Evolutionary conservation across 1,284 basidiomycete species (phyloP).

Genomic region (Cutaneotrichosporon sp.): DNA sequence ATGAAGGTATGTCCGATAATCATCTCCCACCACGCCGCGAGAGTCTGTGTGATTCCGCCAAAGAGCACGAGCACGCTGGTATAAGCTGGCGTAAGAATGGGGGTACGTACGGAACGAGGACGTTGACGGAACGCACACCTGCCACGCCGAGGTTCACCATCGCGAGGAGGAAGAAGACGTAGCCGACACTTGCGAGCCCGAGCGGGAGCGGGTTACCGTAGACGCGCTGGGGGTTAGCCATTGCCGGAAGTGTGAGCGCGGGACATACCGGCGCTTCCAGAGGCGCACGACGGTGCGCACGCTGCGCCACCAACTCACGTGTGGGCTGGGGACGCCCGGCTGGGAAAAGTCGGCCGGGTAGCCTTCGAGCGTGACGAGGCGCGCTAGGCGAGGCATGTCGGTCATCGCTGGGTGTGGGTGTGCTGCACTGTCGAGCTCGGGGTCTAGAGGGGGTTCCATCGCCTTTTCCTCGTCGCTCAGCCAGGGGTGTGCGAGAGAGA

Average conservation of each 20-base stretch:
- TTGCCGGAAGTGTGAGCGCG: neutral
- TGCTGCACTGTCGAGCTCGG: too few species aligned
- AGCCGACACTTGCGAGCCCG: constrained; percentile 10
- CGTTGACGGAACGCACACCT: constrained; percentile 3
- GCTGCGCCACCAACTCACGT: constrained; percentile 1
- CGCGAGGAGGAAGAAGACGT: constrained; percentile 13
- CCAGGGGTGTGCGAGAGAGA: too few species aligned
- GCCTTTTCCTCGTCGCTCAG: too few species aligned
- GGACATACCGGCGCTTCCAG: too few species aligned
- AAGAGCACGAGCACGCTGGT: constrained; percentile 5
- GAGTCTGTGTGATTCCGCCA: constrained; percentile 14
- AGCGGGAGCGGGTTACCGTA: constrained; percentile 19
- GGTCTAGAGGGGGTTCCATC: too few species aligned
- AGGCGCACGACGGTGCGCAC: too few species aligned
- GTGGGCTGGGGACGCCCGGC: constrained; percentile 17
- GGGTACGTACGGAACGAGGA: constrained; percentile 10
- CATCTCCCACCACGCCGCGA: constrained; percentile 19
- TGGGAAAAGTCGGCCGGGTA: constrained; percentile 22
- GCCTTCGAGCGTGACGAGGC: constrained; percentile 17
- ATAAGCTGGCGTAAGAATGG: too few species aligned
- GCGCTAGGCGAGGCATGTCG: constrained; percentile 5
- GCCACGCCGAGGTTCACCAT: constrained; percentile 5
- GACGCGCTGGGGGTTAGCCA: constrained; percentile 3
- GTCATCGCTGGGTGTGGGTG: too few species aligned
- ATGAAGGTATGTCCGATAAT: constrained; percentile 17